Conservation (phyloP, 208 protist genomes). For the Leishmania martiniquensis region DNA sequence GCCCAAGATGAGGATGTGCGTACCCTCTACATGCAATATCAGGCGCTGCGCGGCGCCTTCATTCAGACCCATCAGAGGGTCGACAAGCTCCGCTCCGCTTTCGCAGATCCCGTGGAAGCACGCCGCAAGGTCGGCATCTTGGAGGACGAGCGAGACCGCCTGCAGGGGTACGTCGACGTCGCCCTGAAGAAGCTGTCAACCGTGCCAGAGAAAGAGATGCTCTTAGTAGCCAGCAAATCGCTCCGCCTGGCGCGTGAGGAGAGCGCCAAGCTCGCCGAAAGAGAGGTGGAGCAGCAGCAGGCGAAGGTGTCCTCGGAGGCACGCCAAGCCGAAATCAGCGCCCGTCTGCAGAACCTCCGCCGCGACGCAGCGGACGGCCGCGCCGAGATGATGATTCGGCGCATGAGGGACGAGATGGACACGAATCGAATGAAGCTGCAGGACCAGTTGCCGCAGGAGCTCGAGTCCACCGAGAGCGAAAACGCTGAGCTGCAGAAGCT, state of each 20-base stretch:
- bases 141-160: slow-evolving; percentile 79
- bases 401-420: slow-evolving; percentile 89
- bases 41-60: slow-evolving; percentile 78
- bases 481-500: slow-evolving; percentile 80
- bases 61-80: slow-evolving; percentile 84
- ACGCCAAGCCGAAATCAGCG: slow-evolving; percentile 74
- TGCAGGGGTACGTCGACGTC: slow-evolving; percentile 72
- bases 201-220: slow-evolving; percentile 78
- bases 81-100: slow-evolving; percentile 68
- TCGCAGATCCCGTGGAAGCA: slow-evolving; percentile 79
- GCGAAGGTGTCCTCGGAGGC: slow-evolving; percentile 71
- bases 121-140: slow-evolving; percentile 68
- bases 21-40: slow-evolving; percentile 83
- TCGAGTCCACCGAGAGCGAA: slow-evolving; percentile 72
- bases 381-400: slow-evolving; percentile 83
- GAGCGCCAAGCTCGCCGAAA: slow-evolving; percentile 67
- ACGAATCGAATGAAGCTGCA: slow-evolving; percentile 88
- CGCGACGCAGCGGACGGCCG: slow-evolving; percentile 81
- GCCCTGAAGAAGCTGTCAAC: slow-evolving; percentile 75
- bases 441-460: slow-evolving; percentile 86
- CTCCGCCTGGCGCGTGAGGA: slow-evolving; percentile 82
- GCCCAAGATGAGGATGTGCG: slow-evolving; percentile 91
- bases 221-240: slow-evolving; percentile 70
- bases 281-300: slow-evolving; percentile 83
- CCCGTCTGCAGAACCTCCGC: slow-evolving; percentile 83